Evolutionary conservation across 192 early-diverging fungal species (phyloP), one percentile per base, ranked within the genome.

Genomic region (Backusella luteola): DNA sequence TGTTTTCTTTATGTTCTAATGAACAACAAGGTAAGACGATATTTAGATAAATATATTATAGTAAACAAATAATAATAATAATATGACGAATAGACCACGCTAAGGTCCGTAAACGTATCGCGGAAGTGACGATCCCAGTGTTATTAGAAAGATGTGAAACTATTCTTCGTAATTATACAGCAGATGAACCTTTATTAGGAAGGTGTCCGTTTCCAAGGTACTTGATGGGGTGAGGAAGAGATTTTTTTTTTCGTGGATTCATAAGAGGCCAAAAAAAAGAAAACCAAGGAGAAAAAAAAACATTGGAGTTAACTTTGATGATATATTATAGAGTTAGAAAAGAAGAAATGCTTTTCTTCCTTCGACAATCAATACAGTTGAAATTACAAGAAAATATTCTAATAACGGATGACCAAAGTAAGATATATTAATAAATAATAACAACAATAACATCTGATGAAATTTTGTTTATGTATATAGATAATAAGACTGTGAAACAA

Each of bases 141-240:
- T 71, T 93, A 49, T 77, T 94, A 21, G 87, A 91, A 23, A 84
- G 90, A 36, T 92, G 90, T 69, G 85, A 85, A 36, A 79, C 80
- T 0, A 83, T 93, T 1, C 78, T 95, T 11, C 76, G 82, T 11
- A 84, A 84, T 23, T 95, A 92, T 76, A 84, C 82, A 21, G 83
- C 84, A 19, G 94, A 95, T 80, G 86, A 89, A 76, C 87, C 87
- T 4, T 79, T 91, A 36, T 85, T 89, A 56, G 92, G 91, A n/a
- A 85, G 87, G 36, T 84, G 89, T 49, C 92, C 94, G 6, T 85
- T 94, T 80, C 90, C 94, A 73, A 86, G 90, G 81, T 91, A 72
- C 17, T 77, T 85, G 71, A 79, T 86, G 74, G 68, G 77, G 67
- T 81, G 80, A 75, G 78, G 36, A 59, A 36, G 49, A 49, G 56